Base-by-base conservation (phyloP, 1,284 basidiomycete genomes). In the Malassezia globosa region DNA sequence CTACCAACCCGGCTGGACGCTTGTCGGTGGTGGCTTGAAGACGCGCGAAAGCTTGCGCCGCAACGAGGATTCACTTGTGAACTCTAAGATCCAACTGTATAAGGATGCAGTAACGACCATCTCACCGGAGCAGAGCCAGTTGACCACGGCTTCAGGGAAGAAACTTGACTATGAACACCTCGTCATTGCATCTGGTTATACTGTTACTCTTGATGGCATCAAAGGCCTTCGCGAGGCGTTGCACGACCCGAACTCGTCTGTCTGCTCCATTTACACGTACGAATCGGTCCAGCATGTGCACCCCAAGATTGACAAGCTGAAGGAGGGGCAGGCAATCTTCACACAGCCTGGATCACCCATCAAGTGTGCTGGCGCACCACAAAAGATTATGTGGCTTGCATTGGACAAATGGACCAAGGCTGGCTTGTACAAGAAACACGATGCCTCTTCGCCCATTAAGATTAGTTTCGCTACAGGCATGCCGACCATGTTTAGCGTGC, bases 301-400 rank as follows among this genome's bases (percentile, higher is more conserved):
- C 33, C 50, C 54, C 46, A 56, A 55, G 34, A 60, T 68, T 36
- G 37, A 82, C 0, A 86, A 77, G 7, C 78, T 90, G 56, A 79
- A 82, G 42, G 75, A 77, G 4, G 89, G 87, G 16, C 81, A 82
- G 46, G 89, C 90, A 2, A 79, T 97, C 64, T 96, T 97, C 75
- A 96, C 92, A 0, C 92, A 96, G 72, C 92, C 90, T 24, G 81
- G 83, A n/a, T 88, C 90, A 19, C 76, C 87, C 21, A 80, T 96
- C 72, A 96, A 96, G 75, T 96, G 90, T 71, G 85, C 89, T 46
- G 92, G 92, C 73, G 88, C 74, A 21, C 74, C 74, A 55, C 77
- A 73, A 50, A 74, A 73, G 55, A 64, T 67, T 43, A 65, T 67
- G 67, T 70, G 63, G 64, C 39, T 66, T 14, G 64, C 64, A 0